These are phyloP conservation scores for Vaccinium vitisidaea DNA, from an alignment of 148 eudicot species.

Conservation along the genomic window DNA sequence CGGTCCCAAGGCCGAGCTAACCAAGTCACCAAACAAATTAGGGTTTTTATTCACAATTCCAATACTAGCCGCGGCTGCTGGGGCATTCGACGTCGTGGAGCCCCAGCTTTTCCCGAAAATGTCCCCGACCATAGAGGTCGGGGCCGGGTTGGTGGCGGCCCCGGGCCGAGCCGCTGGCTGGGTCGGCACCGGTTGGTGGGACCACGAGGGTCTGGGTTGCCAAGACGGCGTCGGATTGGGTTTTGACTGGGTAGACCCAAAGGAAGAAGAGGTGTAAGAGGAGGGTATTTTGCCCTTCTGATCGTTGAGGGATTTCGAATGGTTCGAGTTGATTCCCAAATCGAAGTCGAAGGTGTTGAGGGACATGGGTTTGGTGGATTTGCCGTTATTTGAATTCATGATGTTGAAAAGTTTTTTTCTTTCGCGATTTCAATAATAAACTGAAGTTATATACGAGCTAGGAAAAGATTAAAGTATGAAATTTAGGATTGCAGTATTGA, in stretches of 20 bases:
- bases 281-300: constrained; percentile 54
- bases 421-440: too few species aligned
- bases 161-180: constrained; percentile 33
- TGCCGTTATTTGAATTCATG: constrained; percentile 13
- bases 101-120: constrained; percentile 81
- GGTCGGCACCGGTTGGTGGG: constrained; percentile 72
- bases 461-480: background rate
- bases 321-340: constrained; percentile 54
- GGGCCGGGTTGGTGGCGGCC: constrained; percentile 34
- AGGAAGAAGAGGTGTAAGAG: constrained; percentile 20
- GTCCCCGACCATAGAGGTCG: constrained; percentile 86
- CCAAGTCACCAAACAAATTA: constrained; percentile 79
- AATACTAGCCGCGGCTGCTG: constrained; percentile 20
- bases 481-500: background rate
- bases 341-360: constrained; percentile 16
- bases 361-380: constrained; percentile 11
- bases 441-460: background rate
- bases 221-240: constrained; percentile 10
- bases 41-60: constrained; percentile 84
- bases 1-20: constrained; percentile 62
- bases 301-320: constrained; percentile 54
- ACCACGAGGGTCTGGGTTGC: constrained; percentile 61
- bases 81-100: constrained; percentile 16
- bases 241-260: background rate
- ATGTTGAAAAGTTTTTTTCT: background rate